Evolutionary conservation across 2,329 filamentous ascomycete species (phyloP).

Genomic region (Coniella lustricola): DNA sequence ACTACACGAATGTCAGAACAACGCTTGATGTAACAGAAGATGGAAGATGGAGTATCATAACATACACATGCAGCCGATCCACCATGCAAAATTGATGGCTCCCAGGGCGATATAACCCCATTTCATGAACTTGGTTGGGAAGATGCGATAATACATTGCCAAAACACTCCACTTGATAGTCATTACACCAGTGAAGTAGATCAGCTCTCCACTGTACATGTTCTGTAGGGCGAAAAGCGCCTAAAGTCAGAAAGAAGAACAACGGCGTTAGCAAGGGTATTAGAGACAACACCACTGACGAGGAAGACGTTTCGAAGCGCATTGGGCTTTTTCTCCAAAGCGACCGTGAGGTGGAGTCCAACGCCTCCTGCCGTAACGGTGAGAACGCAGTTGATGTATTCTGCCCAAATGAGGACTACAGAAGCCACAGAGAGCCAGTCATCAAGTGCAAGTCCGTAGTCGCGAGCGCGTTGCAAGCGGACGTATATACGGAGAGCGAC

Average conservation of each 20-base stretch:
- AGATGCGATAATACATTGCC: conserved; percentile 2
- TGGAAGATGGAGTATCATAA: neutral
- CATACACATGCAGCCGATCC: neutral
- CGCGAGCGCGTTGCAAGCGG: neutral
- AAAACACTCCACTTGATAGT: conserved; percentile 3
- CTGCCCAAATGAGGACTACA: neutral
- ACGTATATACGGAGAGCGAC: neutral
- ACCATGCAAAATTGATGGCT: neutral
- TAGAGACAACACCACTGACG: no score
- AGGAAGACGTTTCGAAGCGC: neutral
- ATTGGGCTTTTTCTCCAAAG: neutral
- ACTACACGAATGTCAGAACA: neutral
- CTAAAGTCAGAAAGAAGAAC: neutral
- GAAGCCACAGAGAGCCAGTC: neutral
- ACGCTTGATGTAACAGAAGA: no score
- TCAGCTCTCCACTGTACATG: neutral
- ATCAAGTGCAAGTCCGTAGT: neutral
- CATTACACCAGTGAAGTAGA: neutral
- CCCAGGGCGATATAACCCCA: neutral
- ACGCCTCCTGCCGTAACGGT: neutral
- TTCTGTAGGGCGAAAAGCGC: neutral
- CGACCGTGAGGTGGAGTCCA: neutral
- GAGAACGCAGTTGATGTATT: neutral
- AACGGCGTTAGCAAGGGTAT: no score
- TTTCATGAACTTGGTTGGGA: conserved; percentile 7